A percentile compares a stretch with the other conserved stretches of the same genome.
phyloP scores from a whole-genome alignment of 441 rosid genomes.

The Corymbia citriodora region DNA sequence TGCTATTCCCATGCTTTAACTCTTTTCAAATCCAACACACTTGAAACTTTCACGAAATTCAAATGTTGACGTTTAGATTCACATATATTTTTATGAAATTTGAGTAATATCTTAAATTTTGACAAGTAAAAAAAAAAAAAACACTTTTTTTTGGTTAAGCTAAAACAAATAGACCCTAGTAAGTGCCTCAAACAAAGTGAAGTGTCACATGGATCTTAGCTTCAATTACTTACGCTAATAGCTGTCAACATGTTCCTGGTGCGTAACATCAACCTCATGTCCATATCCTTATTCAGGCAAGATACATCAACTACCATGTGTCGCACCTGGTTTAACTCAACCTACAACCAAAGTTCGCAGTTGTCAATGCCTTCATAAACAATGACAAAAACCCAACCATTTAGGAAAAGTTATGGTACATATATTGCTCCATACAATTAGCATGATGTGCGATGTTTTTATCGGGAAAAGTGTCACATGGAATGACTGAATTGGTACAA shows the following conservation, averaged over 20 bases:
- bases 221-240: not conserved
- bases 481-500: not conserved
- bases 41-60: not conserved
- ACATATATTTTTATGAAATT: not conserved
- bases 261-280: not conserved
- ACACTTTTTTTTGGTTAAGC: not conserved
- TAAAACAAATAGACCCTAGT: not conserved
- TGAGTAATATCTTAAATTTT: not conserved
- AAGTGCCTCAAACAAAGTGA: not conserved
- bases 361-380: not conserved
- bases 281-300: not conserved
- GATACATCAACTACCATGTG: not conserved
- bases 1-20: not conserved
- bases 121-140: not conserved
- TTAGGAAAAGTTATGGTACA: not conserved
- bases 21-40: not conserved
- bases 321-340: not conserved
- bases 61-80: not conserved
- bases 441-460: not conserved
- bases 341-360: not conserved
- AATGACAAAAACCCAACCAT: not conserved
- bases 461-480: not conserved
- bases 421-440: not conserved
- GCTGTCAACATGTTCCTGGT: not conserved
- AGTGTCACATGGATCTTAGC: not conserved